phyloP scores from a whole-genome alignment of 2,329 filamentous ascomycete genomes.

The Aspergillus ochraceoroseus region DNA sequence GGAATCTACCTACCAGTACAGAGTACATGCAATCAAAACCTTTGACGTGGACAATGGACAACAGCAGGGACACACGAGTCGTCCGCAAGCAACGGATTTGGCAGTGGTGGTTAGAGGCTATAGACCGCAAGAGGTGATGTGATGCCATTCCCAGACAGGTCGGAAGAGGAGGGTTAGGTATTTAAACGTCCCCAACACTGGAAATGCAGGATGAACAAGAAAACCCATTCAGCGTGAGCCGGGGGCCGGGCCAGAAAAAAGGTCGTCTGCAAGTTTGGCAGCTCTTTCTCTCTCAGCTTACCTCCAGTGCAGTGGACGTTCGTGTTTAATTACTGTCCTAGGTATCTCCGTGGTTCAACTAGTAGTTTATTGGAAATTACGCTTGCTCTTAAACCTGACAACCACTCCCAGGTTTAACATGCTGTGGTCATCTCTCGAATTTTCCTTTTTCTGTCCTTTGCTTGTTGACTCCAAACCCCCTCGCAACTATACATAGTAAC shows the following conservation, averaged over 20 bases:
- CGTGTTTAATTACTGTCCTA: slow-evolving; percentile 1
- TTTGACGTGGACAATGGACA: no score
- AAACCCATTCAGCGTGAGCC: slow-evolving; percentile 14
- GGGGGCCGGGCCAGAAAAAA: slow-evolving; percentile 7
- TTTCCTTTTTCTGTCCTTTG: no score
- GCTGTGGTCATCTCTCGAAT: no score
- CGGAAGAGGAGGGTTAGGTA: slow-evolving; percentile 7
- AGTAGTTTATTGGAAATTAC: slow-evolving; percentile 9
- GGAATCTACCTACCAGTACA: no score
- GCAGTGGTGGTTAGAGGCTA: no score
- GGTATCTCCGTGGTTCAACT: neutral
- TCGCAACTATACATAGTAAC: neutral
- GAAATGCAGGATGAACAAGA: slow-evolving; percentile 15
- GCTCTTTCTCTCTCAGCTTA: slow-evolving; percentile 12
- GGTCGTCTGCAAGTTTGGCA: slow-evolving; percentile 4
- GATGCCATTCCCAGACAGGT: slow-evolving; percentile 13
- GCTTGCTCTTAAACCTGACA: slow-evolving; percentile 2
- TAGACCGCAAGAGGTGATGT: slow-evolving; percentile 2
- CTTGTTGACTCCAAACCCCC: neutral
- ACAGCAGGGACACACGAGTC: neutral
- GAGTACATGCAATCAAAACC: no score
- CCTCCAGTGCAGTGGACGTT: neutral
- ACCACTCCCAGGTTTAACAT: neutral
- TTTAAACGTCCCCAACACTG: slow-evolving; percentile 9
- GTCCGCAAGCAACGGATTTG: no score